Conservation (phyloP, 805 yeast species). For the Saccharomyces eubayanus region DNA sequence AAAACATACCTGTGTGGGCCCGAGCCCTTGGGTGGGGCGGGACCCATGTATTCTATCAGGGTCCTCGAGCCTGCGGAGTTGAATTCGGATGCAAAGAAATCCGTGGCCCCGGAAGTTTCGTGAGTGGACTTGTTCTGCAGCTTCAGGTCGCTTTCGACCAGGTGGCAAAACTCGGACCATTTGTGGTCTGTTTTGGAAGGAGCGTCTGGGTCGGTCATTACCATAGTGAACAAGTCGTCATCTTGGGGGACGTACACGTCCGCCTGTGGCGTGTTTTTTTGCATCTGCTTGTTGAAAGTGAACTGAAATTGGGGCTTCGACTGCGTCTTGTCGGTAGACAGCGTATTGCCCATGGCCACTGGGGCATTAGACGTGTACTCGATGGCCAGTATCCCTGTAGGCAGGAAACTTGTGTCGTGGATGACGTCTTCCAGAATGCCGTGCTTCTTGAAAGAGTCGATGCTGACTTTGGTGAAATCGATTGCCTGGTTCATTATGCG, state of each 20-base stretch:
- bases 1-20: conserved; percentile 85
- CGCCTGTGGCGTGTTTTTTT: conserved; percentile 16
- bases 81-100: conserved; percentile 8
- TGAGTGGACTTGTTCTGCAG: conserved; percentile 7
- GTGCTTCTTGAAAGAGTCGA: conserved; percentile 22
- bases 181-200: conserved; percentile 74
- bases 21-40: conserved; percentile 84
- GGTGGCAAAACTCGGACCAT: conserved; percentile 86
- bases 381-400: conserved; percentile 22
- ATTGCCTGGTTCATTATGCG: conserved; percentile 8
- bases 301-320: conserved; percentile 57
- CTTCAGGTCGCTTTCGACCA: conserved; percentile 43
- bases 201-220: conserved; percentile 90
- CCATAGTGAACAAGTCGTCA: conserved; percentile 54
- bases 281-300: conserved; percentile 38
- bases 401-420: conserved; percentile 9
- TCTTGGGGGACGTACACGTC: neutral
- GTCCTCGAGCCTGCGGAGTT: conserved; percentile 37
- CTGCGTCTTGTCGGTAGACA: conserved; percentile 60
- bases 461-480: conserved; percentile 12
- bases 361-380: conserved; percentile 22
- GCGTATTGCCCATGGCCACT: conserved; percentile 73
- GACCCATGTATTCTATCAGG: conserved; percentile 60
- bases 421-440: conserved; percentile 25
- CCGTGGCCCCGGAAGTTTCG: conserved; percentile 4